Evolutionary conservation across 2,329 filamentous ascomycete species (phyloP), one percentile per base, ranked within the genome.

Genomic region (Arthroderma sp.): DNA sequence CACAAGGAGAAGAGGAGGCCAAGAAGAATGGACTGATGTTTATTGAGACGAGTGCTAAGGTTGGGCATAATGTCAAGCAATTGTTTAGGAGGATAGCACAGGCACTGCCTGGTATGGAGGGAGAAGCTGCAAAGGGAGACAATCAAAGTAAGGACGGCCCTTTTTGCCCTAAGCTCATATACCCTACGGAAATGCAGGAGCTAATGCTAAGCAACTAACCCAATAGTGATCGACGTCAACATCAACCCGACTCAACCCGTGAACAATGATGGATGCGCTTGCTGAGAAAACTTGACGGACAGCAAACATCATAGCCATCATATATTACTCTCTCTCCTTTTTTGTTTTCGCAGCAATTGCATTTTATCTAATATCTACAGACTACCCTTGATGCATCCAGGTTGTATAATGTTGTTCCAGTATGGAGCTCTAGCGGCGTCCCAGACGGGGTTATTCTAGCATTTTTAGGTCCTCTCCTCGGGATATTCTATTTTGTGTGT

Each of bases 1-100:
- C 85, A 60, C 88, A 96, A 66, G 91, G 91, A 48, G 91, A 98
- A 66, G 91, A 96, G 57, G 91, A 98, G 69, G 89, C 89, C 37
- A 94, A 94, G 77, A 89, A 89, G 73, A 89, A 94, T 66, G 91
- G 91, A 54, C 72, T 95, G 54, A 95, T 98, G 85, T 98, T 98
- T 61, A 91, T 98, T 57, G 91, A 98, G 74, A 98, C 91, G 44
- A 95, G 87, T 65, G 91, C 91, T 44, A 98, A 98, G 74, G 75
- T 94, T 8, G 88, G 93, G 36, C 87, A 96, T 68, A 98, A 98
- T 62, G 93, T 98, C 56, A 98, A 98, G 75, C 85, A 83, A 54
- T 72, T 98, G 47, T 98, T 98, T 71, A 86, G 88, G 74, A 83
- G 87, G 71, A 98, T 98, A 77, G 91, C 93, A 36, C 91, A 98